These are phyloP conservation scores for Hericium erinaceus DNA, from an alignment of 768 basidiomycete genomes.

Conservation along the genomic window DNA sequence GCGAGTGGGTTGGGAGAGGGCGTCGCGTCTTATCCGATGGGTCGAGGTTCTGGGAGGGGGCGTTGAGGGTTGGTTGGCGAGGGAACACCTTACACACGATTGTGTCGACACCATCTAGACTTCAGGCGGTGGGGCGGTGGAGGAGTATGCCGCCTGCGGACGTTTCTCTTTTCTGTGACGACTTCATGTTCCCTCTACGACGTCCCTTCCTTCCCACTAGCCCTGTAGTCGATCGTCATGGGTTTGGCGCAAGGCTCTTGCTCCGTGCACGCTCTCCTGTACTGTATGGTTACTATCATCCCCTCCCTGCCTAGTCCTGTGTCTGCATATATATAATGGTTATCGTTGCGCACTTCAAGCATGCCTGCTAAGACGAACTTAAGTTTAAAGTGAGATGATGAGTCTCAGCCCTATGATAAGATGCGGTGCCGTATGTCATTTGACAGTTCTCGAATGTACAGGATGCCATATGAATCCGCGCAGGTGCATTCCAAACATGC, in stretches of 20 bases:
- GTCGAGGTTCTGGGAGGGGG: conserved; percentile 5
- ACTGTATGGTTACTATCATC: neutral
- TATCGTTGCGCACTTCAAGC: neutral
- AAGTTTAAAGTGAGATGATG: neutral
- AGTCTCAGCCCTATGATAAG: neutral
- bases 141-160: neutral
- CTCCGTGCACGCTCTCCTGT: neutral
- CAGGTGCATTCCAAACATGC: no score
- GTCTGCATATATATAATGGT: neutral
- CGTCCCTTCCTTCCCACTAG: neutral
- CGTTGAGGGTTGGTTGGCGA: conserved; percentile 4
- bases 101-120: neutral
- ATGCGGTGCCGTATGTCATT: neutral
- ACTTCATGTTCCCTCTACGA: conserved; percentile 1
- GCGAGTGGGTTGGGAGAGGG: conserved; percentile 67
- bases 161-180: neutral
- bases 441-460: neutral
- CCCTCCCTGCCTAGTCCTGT: neutral
- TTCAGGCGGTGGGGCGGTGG: no score
- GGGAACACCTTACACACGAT: neutral
- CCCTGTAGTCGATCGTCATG: neutral
- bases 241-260: neutral
- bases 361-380: neutral
- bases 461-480: no score
- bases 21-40: conserved; percentile 37